These are phyloP conservation scores for Nakazawaea peltata DNA, from an alignment of 805 yeast genomes.

Conservation along the genomic window DNA sequence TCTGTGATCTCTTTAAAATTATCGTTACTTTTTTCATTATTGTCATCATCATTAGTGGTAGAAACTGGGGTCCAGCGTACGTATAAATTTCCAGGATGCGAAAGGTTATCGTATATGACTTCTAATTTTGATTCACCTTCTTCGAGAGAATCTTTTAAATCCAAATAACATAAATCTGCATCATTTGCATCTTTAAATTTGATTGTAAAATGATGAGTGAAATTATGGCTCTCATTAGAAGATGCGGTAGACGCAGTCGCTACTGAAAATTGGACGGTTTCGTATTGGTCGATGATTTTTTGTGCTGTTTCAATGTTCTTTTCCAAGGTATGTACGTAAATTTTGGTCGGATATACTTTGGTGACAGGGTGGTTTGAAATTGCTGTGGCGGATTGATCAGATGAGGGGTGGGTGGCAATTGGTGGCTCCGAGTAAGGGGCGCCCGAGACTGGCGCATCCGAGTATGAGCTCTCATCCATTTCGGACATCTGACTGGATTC, in stretches of 20 bases:
- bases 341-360: background rate
- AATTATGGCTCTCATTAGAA: background rate
- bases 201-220: background rate
- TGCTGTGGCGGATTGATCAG: no score
- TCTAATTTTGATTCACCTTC: constrained; percentile 4
- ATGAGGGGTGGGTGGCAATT: no score
- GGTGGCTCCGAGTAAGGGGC: no score
- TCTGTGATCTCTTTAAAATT: constrained; percentile 14
- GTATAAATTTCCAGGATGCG: constrained; percentile 54
- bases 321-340: background rate
- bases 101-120: constrained; percentile 21
- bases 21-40: constrained; percentile 26
- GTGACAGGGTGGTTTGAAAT: no score
- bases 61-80: constrained; percentile 23
- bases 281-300: background rate
- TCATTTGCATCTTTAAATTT: background rate
- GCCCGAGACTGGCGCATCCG: no score
- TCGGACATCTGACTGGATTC: no score
- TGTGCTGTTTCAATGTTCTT: background rate
- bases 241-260: background rate
- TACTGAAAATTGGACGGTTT: background rate
- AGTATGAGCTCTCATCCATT: no score
- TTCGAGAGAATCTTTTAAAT: background rate
- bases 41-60: background rate
- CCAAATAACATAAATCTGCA: constrained; percentile 2